Conservation (phyloP, 2,329 filamentous ascomycete species). For the Xylogone sp. region DNA sequence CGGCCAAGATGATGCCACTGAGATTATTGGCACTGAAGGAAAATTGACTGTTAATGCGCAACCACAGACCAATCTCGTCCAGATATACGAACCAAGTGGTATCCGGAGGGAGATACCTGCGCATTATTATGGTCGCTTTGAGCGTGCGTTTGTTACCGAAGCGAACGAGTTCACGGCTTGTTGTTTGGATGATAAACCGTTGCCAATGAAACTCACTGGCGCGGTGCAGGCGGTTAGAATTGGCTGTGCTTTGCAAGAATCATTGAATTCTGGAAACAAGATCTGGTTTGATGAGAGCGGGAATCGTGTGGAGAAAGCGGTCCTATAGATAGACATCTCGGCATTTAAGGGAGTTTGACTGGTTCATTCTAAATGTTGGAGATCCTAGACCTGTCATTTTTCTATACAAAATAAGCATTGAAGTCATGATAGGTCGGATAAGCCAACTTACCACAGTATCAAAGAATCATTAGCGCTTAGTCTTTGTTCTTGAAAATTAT, state of each 20-base stretch:
- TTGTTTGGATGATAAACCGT: slow-evolving; percentile 49
- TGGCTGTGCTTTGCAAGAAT: slow-evolving; percentile 55
- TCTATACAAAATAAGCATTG: no score
- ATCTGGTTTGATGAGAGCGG: slow-evolving; percentile 56
- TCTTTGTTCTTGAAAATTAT: no score
- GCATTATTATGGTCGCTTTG: slow-evolving; percentile 60
- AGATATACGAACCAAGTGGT: slow-evolving; percentile 48
- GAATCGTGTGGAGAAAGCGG: slow-evolving; percentile 19
- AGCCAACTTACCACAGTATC: no score
- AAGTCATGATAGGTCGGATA: no score
- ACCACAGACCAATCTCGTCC: slow-evolving; percentile 50
- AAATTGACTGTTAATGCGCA: slow-evolving; percentile 60
- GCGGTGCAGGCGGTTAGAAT: slow-evolving; percentile 59
- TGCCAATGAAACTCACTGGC: slow-evolving; percentile 53
- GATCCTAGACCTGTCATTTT: no score
- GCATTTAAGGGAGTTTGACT: no score
- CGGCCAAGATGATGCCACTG: slow-evolving; percentile 63
- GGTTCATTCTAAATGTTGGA: no score
- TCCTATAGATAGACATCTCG: slow-evolving; percentile 2
- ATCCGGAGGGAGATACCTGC: slow-evolving; percentile 56
- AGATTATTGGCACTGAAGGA: slow-evolving; percentile 63
- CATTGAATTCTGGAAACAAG: slow-evolving; percentile 49
- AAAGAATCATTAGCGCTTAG: no score
- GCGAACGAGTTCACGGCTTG: slow-evolving; percentile 58
- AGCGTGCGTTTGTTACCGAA: slow-evolving; percentile 60